Evolutionary conservation across 805 yeast species (phyloP), one percentile per base, ranked within the genome.

Genomic region (Pichia kluyveri): DNA sequence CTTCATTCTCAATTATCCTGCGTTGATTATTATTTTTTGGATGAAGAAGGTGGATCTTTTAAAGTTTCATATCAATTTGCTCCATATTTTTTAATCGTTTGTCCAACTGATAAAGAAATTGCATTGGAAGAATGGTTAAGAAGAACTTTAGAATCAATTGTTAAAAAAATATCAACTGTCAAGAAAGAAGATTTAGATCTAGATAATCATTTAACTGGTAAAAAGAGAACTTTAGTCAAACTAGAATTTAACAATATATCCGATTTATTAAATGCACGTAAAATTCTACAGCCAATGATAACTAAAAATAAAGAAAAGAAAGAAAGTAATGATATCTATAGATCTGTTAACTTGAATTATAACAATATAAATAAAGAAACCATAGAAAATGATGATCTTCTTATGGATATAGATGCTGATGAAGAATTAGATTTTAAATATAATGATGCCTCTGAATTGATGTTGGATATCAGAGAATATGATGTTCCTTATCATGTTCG

Each of bases 401-500:
- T 54, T 14, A 58, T 56, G 47, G 67, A 54, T 47, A 58, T 60
- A 47, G 52, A 54, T 39, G 51, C 48, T 9, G 51, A 43, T 12
- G 55, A 54, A 23, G 44, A 43, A 15, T 43, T 38, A 31, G 51
- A 51, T 6, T 58, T 57, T 23, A 51, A 60, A 27, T 54, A 59
- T 14, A 60, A 62, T 9, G 86, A 82, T 51, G 84, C 90, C 4
- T 70, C 81, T 2, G 79, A 79, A 36, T 72, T 72, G 43, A 77
- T 93, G 15, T 82, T 80, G 47, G 98, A 91, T 57, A 76, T 93
- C 32, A 73, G 91, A 55, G 99, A 93, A 63, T 89, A 86, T 56
- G 99, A 93, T 62, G 98, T 93, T 5, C 99, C 99, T 0, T 93
- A 86, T 59, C 96, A 90, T 61, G 96, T 90, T 2, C 77, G 99